Evolutionary conservation across 2,329 filamentous ascomycete species (phyloP).

Genomic region (Ophiostoma pallidulum): DNA sequence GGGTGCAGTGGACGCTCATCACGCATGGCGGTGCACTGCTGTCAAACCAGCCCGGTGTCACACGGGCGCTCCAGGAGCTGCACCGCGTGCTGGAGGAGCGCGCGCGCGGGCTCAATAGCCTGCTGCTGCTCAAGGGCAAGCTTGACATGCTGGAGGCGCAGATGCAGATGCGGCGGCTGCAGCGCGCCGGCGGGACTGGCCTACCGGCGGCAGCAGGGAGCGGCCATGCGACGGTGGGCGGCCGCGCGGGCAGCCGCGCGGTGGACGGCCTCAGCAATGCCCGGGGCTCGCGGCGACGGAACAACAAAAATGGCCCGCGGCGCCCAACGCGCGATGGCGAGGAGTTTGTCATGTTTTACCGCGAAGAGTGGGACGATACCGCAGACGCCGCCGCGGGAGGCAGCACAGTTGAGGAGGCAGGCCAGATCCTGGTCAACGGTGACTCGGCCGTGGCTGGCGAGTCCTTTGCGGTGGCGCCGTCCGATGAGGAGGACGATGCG

Average conservation of each 20-base stretch:
- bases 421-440: constrained; percentile 27
- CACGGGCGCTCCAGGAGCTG: constrained; percentile 66
- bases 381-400: constrained; percentile 39
- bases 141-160: constrained; percentile 90
- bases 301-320: too few relatives aligned
- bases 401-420: constrained; percentile 18
- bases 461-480: constrained; percentile 13
- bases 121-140: constrained; percentile 87
- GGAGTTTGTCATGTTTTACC: constrained; percentile 68
- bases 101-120: constrained; percentile 67
- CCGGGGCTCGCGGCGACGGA: not conserved
- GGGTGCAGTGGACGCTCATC: constrained; percentile 92
- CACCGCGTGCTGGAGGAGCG: constrained; percentile 84
- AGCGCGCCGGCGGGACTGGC: constrained; percentile 30
- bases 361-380: constrained; percentile 66
- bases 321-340: constrained; percentile 29
- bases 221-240: not conserved
- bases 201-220: too few relatives aligned
- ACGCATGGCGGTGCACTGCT: constrained; percentile 85
- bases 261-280: constrained; percentile 38
- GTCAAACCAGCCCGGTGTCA: constrained; percentile 73
- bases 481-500: constrained; percentile 31
- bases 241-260: constrained; percentile 29
- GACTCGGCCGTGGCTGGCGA: constrained; percentile 16
- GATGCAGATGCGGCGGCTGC: constrained; percentile 66